Percentiles rank a stretch among this genome's conserved stretches.
phyloP scores from a whole-genome alignment of 2,329 filamentous ascomycete genomes.

The Fusarium oxysporum region DNA sequence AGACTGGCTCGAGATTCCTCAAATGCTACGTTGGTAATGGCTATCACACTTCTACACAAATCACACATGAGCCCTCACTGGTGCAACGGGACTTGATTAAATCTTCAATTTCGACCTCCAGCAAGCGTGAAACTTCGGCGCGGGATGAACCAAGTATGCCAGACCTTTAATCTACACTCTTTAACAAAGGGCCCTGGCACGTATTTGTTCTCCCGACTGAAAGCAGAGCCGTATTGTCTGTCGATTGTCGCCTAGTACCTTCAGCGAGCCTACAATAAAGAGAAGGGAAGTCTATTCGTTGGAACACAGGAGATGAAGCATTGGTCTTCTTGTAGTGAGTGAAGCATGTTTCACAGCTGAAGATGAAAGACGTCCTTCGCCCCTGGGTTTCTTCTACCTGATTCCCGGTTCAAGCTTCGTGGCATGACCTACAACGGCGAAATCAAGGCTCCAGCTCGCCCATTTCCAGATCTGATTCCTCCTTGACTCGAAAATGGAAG shows the following conservation, averaged over 20 bases:
- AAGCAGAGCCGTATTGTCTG: no score
- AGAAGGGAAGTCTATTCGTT: no score
- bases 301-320: background rate
- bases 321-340: background rate
- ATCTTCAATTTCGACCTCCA: fast-evolving
- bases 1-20: background rate
- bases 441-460: no score
- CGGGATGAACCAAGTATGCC: background rate
- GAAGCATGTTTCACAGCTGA: background rate
- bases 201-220: no score
- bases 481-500: background rate
- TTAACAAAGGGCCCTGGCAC: no score
- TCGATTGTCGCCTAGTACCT: no score
- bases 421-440: no score
- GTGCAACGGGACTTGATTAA: background rate
- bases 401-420: background rate
- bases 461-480: background rate
- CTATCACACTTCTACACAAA: background rate
- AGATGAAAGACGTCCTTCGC: background rate
- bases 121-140: background rate
- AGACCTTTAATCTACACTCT: background rate
- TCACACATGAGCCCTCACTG: background rate
- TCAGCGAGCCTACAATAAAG: no score
- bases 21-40: background rate
- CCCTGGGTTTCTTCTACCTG: background rate